phyloP scores from a whole-genome alignment of 306 rosid species.

The Gynostemma pentaphyllum region DNA sequence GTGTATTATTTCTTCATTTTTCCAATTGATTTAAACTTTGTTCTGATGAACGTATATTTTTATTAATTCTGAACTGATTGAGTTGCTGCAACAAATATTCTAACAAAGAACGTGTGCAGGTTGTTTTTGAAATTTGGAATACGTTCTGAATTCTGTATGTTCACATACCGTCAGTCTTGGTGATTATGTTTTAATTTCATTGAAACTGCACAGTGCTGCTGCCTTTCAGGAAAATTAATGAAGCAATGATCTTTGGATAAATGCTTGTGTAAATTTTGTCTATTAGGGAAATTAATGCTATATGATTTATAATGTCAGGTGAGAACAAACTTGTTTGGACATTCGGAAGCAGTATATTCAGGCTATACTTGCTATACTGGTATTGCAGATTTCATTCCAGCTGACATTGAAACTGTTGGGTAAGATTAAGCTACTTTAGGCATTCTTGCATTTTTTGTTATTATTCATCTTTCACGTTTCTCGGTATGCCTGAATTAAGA shows the following conservation, averaged over 20 bases:
- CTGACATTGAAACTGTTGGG: slow-evolving; percentile 94
- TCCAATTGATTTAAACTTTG: background rate
- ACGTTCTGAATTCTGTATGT: too few relatives aligned
- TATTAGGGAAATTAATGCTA: background rate
- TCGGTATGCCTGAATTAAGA: background rate
- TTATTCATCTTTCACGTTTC: slow-evolving; percentile 2
- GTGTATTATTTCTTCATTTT: background rate
- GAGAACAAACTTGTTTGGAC: slow-evolving; percentile 65
- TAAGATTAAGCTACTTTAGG: slow-evolving; percentile 20
- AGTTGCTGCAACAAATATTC: too few relatives aligned
- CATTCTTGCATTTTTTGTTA: background rate
- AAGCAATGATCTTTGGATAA: too few relatives aligned
- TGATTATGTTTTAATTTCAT: background rate
- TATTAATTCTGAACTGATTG: too few relatives aligned
- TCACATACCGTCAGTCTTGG: too few relatives aligned
- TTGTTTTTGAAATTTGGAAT: too few relatives aligned
- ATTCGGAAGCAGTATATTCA: slow-evolving; percentile 54
- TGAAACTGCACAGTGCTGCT: background rate
- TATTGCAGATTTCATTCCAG: slow-evolving; percentile 83
- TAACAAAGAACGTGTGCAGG: too few relatives aligned
- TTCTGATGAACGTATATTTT: background rate
- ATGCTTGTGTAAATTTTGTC: background rate
- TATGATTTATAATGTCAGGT: slow-evolving; percentile 38
- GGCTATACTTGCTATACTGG: slow-evolving; percentile 97
- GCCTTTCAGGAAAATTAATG: too few relatives aligned